phyloP scores from a whole-genome alignment of 1,284 basidiomycete genomes.

The Rhizopogon parksii region DNA sequence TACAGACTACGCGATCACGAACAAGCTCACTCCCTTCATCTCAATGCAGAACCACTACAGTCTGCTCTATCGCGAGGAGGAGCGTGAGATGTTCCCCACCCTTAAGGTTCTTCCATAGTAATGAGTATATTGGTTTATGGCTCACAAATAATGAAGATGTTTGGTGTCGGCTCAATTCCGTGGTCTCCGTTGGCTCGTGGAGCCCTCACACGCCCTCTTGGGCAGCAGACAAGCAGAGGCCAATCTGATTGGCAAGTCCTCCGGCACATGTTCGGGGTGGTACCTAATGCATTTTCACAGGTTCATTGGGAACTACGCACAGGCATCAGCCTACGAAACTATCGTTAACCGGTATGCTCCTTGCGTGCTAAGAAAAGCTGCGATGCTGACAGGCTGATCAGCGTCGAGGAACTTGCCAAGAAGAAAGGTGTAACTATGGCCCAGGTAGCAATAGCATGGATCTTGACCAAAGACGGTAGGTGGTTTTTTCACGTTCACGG shows the following conservation, averaged over 20 bases:
- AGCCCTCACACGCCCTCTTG: conserved; percentile 32
- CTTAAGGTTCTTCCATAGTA: conserved; percentile 19
- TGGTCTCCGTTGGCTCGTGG: conserved; percentile 41
- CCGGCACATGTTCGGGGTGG: neutral
- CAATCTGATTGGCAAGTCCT: conserved; percentile 24
- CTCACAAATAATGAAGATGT: conserved; percentile 15
- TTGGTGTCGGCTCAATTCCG: conserved; percentile 36
- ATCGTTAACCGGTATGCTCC: conserved; percentile 26
- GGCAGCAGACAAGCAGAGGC: conserved; percentile 24
- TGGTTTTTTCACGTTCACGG: neutral
- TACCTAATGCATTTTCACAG: conserved; percentile 11
- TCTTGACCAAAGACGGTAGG: conserved; percentile 31
- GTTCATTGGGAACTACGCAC: conserved; percentile 26
- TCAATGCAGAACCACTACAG: conserved; percentile 53
- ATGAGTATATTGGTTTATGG: conserved; percentile 16
- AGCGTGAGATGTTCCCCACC: conserved; percentile 51
- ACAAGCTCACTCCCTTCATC: conserved; percentile 47
- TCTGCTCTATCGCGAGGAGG: conserved; percentile 47
- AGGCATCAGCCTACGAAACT: conserved; percentile 15
- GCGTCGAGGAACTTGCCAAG: conserved; percentile 40
- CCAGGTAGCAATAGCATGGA: conserved; percentile 47
- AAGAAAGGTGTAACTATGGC: conserved; percentile 41
- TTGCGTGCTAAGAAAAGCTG: neutral
- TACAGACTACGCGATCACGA: conserved; percentile 29
- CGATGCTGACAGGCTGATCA: conserved; percentile 9